A percentile compares a stretch with the other conserved stretches of the same genome.
These are phyloP conservation scores for Boletus sp. DNA, from an alignment of 1,284 basidiomycete species.

Conservation along the genomic window DNA sequence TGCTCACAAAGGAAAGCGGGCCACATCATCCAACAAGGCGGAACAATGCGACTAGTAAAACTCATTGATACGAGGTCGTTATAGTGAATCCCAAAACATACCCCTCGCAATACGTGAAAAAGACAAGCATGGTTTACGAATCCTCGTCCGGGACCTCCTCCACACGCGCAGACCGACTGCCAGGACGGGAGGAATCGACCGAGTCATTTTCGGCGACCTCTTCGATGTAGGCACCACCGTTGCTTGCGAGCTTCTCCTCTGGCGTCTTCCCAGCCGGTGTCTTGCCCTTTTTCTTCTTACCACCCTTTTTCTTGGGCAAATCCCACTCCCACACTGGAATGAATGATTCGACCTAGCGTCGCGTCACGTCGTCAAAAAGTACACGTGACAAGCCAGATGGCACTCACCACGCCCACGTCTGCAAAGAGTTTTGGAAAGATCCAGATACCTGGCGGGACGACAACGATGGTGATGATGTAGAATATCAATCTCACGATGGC, in stretches of 20 bases:
- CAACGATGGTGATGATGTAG: constrained; percentile 91
- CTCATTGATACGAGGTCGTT: background rate
- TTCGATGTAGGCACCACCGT: constrained; percentile 54
- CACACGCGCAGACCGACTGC: constrained; percentile 58
- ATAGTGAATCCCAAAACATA: background rate
- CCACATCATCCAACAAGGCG: constrained; percentile 26
- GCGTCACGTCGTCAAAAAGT: constrained; percentile 6
- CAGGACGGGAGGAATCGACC: constrained; percentile 59
- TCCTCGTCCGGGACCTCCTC: constrained; percentile 66
- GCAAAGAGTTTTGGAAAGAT: constrained; percentile 99
- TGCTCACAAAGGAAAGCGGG: background rate
- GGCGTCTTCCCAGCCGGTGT: constrained; percentile 30
- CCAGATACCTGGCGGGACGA: constrained; percentile 93
- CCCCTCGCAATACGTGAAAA: background rate
- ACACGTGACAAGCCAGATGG: constrained; percentile 12
- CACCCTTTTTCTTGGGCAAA: constrained; percentile 84
- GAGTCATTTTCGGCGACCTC: constrained; percentile 51
- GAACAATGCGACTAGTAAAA: constrained; percentile 47
- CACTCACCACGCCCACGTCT: constrained; percentile 96
- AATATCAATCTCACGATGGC: constrained; percentile 94
- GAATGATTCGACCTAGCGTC: constrained; percentile 90
- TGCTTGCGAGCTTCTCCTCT: constrained; percentile 40
- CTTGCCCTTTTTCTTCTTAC: constrained; percentile 66
- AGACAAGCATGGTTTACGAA: constrained; percentile 20
- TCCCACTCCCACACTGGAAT: constrained; percentile 99